Percentiles rank a stretch among this genome's conserved stretches.
These are phyloP conservation scores for Aureobasidium subglaciale DNA, from an alignment of 2,329 filamentous ascomycete genomes.

Conservation along the genomic window DNA sequence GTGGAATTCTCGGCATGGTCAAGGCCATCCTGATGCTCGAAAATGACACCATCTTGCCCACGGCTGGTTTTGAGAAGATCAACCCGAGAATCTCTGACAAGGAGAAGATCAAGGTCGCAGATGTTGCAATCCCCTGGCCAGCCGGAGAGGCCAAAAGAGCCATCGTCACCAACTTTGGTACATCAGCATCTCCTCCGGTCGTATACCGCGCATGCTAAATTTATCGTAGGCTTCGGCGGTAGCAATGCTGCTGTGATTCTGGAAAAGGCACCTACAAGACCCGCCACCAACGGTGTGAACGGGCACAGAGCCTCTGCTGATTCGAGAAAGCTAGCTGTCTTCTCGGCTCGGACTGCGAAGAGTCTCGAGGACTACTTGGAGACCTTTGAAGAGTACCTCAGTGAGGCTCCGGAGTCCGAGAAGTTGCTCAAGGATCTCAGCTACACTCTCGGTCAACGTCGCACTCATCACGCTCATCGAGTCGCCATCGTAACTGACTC, in stretches of 20 bases:
- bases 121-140: slow-evolving; percentile 7
- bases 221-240: slow-evolving; percentile 25
- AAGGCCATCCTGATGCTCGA: slow-evolving; percentile 25
- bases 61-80: slow-evolving; percentile 21
- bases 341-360: neutral
- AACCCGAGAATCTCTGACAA: slow-evolving; percentile 24
- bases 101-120: neutral
- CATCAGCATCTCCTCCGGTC: neutral
- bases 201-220: too few relatives aligned
- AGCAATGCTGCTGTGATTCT: slow-evolving; percentile 25
- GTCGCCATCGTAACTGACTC: neutral
- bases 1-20: slow-evolving; percentile 22
- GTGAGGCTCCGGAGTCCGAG: neutral
- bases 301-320: neutral
- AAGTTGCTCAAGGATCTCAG: neutral
- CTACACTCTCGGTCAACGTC: neutral
- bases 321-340: neutral
- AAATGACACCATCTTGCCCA: slow-evolving; percentile 22
- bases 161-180: neutral
- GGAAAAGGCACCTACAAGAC: slow-evolving; percentile 8
- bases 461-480: too few relatives aligned
- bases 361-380: neutral
- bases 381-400: neutral
- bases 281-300: neutral
- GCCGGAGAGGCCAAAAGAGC: neutral